Evolutionary conservation across 78 protist genomes (phyloP).

Genomic region (Anaeramoeba flamelloides): DNA sequence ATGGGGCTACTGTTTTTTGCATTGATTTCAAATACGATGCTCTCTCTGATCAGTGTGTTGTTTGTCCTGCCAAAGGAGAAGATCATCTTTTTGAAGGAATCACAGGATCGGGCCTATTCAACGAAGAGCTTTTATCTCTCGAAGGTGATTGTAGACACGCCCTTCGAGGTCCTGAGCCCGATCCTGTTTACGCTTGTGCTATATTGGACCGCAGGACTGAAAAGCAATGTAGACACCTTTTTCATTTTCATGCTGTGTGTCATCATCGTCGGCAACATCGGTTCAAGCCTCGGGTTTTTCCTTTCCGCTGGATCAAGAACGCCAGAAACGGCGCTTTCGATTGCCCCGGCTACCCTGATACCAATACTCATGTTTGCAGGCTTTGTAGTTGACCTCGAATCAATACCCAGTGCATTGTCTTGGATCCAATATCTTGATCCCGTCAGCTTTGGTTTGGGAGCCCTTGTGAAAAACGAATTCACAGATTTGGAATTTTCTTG

Average conservation of each 20-base stretch:
- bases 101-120: conserved; percentile 8
- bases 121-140: conserved; percentile 14
- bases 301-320: too few species aligned
- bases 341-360: conserved; percentile 4
- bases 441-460: conserved; percentile 25
- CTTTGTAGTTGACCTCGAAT: conserved; percentile 8
- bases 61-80: conserved; percentile 9
- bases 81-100: conserved; percentile 15
- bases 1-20: conserved; percentile 20
- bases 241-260: not conserved
- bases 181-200: conserved; percentile 3
- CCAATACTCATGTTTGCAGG: conserved; percentile 36
- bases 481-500: too few species aligned
- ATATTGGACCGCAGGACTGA: conserved; percentile 15
- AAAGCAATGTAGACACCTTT: conserved; percentile 17
- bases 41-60: not conserved
- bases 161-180: conserved; percentile 10
- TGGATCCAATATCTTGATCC: conserved; percentile 34
- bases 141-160: conserved; percentile 14
- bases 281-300: too few species aligned
- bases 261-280: conserved; percentile 10
- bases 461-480: too few species aligned
- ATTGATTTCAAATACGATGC: conserved; percentile 1
- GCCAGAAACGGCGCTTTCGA: too few species aligned
- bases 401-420: conserved; percentile 26